Evolutionary conservation across 768 basidiomycete species (phyloP).

Genomic region (Suillus tomentosus): DNA sequence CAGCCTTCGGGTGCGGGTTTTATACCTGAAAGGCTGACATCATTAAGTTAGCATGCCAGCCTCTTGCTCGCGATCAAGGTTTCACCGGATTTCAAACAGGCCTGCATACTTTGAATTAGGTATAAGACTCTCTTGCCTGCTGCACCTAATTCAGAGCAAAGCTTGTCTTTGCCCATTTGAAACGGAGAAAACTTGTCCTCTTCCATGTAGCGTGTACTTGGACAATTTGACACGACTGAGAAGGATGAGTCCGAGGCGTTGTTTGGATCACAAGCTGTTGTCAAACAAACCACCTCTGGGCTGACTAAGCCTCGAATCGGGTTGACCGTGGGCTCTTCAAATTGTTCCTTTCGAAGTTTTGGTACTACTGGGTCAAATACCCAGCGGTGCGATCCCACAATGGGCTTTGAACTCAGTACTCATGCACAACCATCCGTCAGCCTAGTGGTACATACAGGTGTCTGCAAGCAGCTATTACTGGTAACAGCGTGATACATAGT

Average conservation of each 20-base stretch:
- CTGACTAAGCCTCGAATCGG: too few species aligned
- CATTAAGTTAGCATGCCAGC: neutral
- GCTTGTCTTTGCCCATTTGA: neutral
- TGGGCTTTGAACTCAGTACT: neutral
- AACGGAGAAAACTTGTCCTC: neutral
- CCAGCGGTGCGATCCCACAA: neutral
- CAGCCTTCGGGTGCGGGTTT: neutral
- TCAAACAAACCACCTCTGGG: neutral
- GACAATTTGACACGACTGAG: too few species aligned
- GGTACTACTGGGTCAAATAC: neutral
- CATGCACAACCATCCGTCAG: too few species aligned
- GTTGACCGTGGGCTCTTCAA: too few species aligned
- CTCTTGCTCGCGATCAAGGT: neutral
- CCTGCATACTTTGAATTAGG: neutral
- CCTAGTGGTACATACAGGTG: too few species aligned
- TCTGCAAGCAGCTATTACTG: too few species aligned
- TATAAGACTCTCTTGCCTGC: neutral
- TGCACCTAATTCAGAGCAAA: neutral
- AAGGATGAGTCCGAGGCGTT: neutral
- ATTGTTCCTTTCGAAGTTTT: neutral
- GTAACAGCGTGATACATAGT: too few species aligned
- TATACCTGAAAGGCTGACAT: slow-evolving; percentile 2
- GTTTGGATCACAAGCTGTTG: slow-evolving; percentile 4
- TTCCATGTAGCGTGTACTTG: too few species aligned
- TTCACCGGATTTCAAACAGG: neutral